These are phyloP conservation scores for Gypsophila paniculata DNA, from an alignment of 179 eudicot genomes.

Conservation along the genomic window DNA sequence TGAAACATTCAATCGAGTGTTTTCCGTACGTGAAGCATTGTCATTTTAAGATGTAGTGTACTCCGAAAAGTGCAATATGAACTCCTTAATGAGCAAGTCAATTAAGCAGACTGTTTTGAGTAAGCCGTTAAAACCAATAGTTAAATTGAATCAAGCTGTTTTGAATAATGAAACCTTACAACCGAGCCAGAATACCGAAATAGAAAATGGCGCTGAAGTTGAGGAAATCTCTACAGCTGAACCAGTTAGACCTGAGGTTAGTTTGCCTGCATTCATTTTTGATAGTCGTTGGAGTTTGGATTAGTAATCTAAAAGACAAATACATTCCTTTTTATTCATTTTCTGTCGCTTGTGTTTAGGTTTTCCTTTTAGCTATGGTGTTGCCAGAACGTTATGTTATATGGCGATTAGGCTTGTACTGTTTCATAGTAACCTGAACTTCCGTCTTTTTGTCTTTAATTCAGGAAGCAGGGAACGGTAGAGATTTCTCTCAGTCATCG, in stretches of 20 bases:
- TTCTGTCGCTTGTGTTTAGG: too few relatives aligned
- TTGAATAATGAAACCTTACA: constrained; percentile 24
- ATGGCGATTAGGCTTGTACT: background rate
- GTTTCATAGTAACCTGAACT: background rate
- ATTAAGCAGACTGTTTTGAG: constrained; percentile 27
- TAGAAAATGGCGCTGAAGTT: constrained; percentile 23
- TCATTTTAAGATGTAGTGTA: too few relatives aligned
- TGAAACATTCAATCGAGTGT: too few relatives aligned
- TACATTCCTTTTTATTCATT: background rate
- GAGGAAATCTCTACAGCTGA: constrained; percentile 32
- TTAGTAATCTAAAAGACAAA: too few relatives aligned
- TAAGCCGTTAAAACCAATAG: constrained; percentile 27
- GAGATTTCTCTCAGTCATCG: constrained; percentile 19
- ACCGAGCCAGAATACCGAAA: constrained; percentile 23
- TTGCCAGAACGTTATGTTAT: too few relatives aligned
- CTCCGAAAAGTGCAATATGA: constrained; percentile 22
- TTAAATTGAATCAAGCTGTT: constrained; percentile 25
- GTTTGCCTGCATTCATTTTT: constrained; percentile 3
- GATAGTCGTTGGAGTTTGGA: background rate
- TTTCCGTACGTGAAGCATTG: too few relatives aligned
- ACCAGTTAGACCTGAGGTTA: constrained; percentile 39
- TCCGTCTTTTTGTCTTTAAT: constrained; percentile 6
- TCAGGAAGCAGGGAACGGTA: constrained; percentile 29
- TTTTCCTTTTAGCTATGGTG: background rate
- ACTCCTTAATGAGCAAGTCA: constrained; percentile 25